Conservation (phyloP, 1,139 yeast species). For the Magnusiomyces tetraspermus region DNA sequence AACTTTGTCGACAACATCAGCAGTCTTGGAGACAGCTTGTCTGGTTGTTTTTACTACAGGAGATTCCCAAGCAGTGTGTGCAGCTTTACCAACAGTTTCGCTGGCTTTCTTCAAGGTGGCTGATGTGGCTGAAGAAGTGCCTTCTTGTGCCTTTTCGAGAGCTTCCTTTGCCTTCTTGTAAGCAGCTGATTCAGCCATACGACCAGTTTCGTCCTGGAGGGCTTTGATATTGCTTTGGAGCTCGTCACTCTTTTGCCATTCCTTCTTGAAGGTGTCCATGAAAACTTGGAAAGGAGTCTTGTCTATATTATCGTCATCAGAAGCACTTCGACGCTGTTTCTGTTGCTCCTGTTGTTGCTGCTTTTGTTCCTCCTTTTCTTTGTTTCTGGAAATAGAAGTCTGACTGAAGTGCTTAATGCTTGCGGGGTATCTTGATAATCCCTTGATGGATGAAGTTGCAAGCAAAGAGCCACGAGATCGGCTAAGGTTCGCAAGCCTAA, state of each 20-base stretch:
- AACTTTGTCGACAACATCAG: constrained; percentile 65
- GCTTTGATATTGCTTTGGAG: constrained; percentile 90
- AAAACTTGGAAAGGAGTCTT: constrained; percentile 89
- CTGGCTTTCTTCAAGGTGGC: constrained; percentile 83
- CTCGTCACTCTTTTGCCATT: constrained; percentile 85
- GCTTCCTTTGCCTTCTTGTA: constrained; percentile 92
- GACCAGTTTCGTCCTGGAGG: constrained; percentile 91
- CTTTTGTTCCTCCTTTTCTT: constrained; percentile 1
- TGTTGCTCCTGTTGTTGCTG: constrained; percentile 14
- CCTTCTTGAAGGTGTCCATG: constrained; percentile 80
- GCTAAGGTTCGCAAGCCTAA: neutral
- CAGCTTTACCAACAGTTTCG: constrained; percentile 85
- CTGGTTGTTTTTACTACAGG: constrained; percentile 85
- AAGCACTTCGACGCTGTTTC: constrained; percentile 8
- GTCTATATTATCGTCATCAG: constrained; percentile 17
- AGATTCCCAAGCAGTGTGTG: constrained; percentile 93
- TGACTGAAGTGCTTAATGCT: neutral
- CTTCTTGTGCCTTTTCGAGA: constrained; percentile 53
- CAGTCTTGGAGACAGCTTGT: constrained; percentile 68
- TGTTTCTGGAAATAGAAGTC: neutral
- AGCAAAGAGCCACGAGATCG: neutral
- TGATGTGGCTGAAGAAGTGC: constrained; percentile 48
- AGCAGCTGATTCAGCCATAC: constrained; percentile 89
- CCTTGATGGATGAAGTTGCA: neutral
- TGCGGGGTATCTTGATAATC: neutral